These are phyloP conservation scores for Debaryomycetaceae sp. DNA, from an alignment of 1,139 yeast species.

Conservation along the genomic window DNA sequence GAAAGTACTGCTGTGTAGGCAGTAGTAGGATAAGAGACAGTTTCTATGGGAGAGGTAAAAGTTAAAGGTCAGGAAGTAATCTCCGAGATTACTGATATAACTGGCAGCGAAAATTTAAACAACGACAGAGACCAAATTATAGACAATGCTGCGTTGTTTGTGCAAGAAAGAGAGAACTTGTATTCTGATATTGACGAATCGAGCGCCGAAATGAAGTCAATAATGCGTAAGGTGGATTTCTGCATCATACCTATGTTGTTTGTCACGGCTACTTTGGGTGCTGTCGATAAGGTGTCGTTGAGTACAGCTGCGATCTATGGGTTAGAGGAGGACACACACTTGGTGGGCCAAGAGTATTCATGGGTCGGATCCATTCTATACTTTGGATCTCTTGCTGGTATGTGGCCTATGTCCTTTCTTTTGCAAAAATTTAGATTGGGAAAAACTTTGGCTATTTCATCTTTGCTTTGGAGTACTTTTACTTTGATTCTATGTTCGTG, in stretches of 20 bases:
- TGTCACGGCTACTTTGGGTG: slow-evolving; percentile 34
- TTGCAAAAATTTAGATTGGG: slow-evolving; percentile 24
- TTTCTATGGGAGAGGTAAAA: too few relatives aligned
- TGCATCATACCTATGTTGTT: slow-evolving; percentile 30
- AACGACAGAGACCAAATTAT: background rate
- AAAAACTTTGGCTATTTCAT: slow-evolving; percentile 25
- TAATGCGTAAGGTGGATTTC: slow-evolving; percentile 32
- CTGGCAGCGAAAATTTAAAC: background rate
- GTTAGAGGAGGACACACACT: slow-evolving; percentile 27
- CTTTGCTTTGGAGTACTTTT: slow-evolving; percentile 24
- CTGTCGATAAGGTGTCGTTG: slow-evolving; percentile 42
- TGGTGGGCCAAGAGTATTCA: slow-evolving; percentile 40
- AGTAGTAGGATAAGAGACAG: too few relatives aligned
- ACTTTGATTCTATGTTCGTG: slow-evolving; percentile 25
- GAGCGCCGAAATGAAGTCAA: slow-evolving; percentile 23
- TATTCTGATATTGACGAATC: slow-evolving; percentile 16
- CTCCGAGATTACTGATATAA: background rate
- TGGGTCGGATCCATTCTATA: slow-evolving; percentile 48
- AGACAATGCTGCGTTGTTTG: slow-evolving; percentile 16
- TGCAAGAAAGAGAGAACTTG: slow-evolving; percentile 10
- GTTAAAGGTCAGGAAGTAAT: background rate
- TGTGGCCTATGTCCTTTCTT: slow-evolving; percentile 34
- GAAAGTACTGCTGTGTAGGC: too few relatives aligned
- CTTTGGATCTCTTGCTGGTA: slow-evolving; percentile 45
- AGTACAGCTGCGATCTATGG: slow-evolving; percentile 46